Percentiles rank a stretch among this genome's conserved stretches.
phyloP scores from a whole-genome alignment of 163 green algal species.

The Scenedesmus sp. region DNA sequence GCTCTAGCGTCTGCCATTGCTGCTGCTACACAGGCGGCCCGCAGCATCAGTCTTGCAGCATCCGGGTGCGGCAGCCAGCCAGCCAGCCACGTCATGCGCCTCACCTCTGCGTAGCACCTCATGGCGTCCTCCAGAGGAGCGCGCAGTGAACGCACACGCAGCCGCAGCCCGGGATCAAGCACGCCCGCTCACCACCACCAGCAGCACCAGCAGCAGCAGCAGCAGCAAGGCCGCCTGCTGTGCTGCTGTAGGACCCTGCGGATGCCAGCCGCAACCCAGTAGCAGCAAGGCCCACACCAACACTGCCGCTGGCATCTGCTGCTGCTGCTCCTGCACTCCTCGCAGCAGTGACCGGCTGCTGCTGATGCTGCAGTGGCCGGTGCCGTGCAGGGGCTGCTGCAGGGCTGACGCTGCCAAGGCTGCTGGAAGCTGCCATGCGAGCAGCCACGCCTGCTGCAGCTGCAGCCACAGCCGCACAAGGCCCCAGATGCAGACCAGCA shows the following conservation, averaged over 20 bases:
- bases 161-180: not conserved
- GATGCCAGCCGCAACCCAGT: not conserved
- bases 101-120: conserved; percentile 17
- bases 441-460: not conserved
- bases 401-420: not conserved
- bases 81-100: not conserved
- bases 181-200: conserved; percentile 13
- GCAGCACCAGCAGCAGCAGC: not conserved
- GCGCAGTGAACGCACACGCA: conserved; percentile 7
- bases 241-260: not conserved
- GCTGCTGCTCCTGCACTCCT: not conserved
- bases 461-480: not conserved
- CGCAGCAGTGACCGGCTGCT: not conserved
- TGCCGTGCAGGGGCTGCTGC: not conserved
- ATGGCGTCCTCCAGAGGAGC: conserved; percentile 33
- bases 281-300: not conserved
- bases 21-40: not conserved
- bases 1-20: not conserved
- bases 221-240: not conserved
- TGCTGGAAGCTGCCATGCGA: conserved; percentile 3
- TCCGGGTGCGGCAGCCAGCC: not conserved
- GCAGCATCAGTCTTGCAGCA: not conserved
- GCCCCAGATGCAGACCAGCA: not conserved
- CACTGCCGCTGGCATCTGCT: not conserved
- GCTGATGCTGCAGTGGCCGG: not conserved